Conservation (phyloP, 2,329 filamentous ascomycete genomes). For the Colletotrichum nymphaeae region DNA sequence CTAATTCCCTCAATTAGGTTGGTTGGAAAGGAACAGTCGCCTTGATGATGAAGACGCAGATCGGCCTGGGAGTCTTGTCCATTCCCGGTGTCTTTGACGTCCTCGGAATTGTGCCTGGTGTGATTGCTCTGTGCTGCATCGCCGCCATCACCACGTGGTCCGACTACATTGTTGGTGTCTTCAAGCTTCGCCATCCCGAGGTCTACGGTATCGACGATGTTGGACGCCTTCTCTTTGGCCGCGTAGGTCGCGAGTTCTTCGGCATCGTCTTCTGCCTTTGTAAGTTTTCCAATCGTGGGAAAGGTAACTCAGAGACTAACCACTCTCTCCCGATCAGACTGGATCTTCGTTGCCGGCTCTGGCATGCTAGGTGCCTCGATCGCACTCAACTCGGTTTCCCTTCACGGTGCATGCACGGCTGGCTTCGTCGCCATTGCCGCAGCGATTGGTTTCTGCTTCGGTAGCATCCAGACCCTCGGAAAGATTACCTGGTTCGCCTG, state of each 20-base stretch:
- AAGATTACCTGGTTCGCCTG: slow-evolving; percentile 48
- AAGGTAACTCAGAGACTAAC: background rate
- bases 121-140: slow-evolving; percentile 54
- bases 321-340: slow-evolving; percentile 33
- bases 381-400: slow-evolving; percentile 52
- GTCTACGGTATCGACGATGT: slow-evolving; percentile 66
- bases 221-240: slow-evolving; percentile 60
- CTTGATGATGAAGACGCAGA: slow-evolving; percentile 58
- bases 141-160: slow-evolving; percentile 60
- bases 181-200: slow-evolving; percentile 61
- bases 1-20: slow-evolving; percentile 41
- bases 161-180: slow-evolving; percentile 59
- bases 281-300: slow-evolving; percentile 15
- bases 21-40: slow-evolving; percentile 55
- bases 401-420: slow-evolving; percentile 52
- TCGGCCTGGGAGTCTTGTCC: slow-evolving; percentile 60
- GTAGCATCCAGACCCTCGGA: slow-evolving; percentile 46
- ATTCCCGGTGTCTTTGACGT: slow-evolving; percentile 57
- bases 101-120: slow-evolving; percentile 60
- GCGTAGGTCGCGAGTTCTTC: slow-evolving; percentile 55
- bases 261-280: slow-evolving; percentile 49
- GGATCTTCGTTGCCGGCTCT: slow-evolving; percentile 48
- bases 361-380: slow-evolving; percentile 56
- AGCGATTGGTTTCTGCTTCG: slow-evolving; percentile 43
- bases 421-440: slow-evolving; percentile 51